Percentiles rank a stretch among this genome's conserved stretches.
These are phyloP conservation scores for Talaromyces sp. DNA, from an alignment of 2,329 filamentous ascomycete species.

Conservation along the genomic window DNA sequence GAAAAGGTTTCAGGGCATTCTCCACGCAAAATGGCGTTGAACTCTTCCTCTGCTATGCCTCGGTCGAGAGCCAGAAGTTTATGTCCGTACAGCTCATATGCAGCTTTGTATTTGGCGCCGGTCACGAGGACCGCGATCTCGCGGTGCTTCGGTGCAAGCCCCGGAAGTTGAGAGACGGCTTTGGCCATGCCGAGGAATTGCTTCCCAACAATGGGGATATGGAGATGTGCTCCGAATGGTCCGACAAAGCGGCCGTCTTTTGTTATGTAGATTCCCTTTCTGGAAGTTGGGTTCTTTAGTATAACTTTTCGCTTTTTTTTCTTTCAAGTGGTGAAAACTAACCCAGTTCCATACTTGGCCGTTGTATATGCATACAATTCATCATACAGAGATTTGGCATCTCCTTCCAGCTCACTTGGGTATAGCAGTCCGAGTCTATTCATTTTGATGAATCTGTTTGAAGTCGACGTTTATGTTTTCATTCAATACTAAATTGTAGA, in stretches of 20 bases:
- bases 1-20: background rate
- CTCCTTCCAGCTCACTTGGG: background rate
- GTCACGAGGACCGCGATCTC: background rate
- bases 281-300: background rate
- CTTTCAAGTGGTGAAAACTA: background rate
- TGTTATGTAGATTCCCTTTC: background rate
- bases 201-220: background rate
- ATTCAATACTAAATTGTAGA: background rate
- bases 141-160: background rate
- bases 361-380: background rate
- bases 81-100: background rate
- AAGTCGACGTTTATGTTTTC: background rate
- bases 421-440: background rate
- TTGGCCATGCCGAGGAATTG: background rate
- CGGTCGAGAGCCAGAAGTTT: background rate
- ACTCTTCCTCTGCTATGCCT: background rate
- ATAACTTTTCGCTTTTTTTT: background rate
- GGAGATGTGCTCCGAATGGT: background rate
- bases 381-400: background rate
- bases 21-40: background rate
- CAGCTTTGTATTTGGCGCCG: background rate
- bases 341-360: background rate
- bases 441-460: background rate
- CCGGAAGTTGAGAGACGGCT: background rate
- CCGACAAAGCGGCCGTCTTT: background rate